phyloP scores from a whole-genome alignment of 2,329 filamentous ascomycete genomes.

The Knufia petricola region DNA sequence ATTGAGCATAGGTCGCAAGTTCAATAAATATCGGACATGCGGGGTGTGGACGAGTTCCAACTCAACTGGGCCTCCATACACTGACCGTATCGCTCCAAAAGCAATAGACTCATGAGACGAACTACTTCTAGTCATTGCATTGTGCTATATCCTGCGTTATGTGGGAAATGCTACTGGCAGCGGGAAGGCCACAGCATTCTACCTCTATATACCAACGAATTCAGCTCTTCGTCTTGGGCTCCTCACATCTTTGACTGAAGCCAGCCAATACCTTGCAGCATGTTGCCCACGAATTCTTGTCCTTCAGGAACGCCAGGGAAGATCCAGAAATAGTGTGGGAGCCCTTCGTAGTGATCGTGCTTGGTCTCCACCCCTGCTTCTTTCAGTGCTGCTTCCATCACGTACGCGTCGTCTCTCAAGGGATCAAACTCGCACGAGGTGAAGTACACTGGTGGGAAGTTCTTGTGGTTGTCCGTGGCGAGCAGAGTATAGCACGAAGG shows the following conservation, averaged over 20 bases:
- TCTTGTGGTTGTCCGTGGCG: conserved; percentile 20
- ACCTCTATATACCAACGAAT: too few relatives aligned
- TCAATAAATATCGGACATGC: not conserved
- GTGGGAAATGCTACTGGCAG: too few relatives aligned
- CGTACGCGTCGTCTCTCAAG: conserved; percentile 19
- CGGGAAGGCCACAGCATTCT: too few relatives aligned
- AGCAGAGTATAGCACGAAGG: conserved; percentile 17
- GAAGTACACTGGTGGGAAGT: conserved; percentile 20
- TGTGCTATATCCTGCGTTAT: too few relatives aligned
- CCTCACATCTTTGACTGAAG: conserved; percentile 16
- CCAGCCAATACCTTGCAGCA: conserved; percentile 19
- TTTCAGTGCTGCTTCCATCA: conserved; percentile 21
- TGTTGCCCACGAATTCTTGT: conserved; percentile 17
- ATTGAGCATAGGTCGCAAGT: too few relatives aligned
- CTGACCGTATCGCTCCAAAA: too few relatives aligned
- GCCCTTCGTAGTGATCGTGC: conserved; percentile 18
- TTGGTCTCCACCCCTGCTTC: conserved; percentile 20
- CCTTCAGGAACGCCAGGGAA: conserved; percentile 20
- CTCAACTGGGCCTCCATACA: too few relatives aligned
- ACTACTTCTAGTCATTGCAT: too few relatives aligned
- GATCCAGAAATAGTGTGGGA: conserved; percentile 23
- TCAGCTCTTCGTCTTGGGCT: too few relatives aligned
- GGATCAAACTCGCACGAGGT: conserved; percentile 20
- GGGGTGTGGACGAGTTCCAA: too few relatives aligned
- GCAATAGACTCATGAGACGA: too few relatives aligned